Conservation (phyloP, 257 asterid species). For the Mentha longifolia region DNA sequence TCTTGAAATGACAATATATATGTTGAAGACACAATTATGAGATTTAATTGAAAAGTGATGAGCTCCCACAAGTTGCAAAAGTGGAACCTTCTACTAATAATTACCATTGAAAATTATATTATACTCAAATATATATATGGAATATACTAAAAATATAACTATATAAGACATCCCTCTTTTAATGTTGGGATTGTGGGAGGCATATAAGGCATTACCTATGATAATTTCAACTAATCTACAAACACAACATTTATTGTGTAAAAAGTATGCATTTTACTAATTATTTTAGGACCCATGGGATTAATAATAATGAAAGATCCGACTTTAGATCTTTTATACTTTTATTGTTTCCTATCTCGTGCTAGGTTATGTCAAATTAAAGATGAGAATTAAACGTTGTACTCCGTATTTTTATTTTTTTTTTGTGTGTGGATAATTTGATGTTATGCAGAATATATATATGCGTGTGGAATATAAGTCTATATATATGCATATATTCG, state of each 20-base stretch:
- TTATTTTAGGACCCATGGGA: not conserved
- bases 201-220: not conserved
- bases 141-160: not conserved
- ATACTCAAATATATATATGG: not conserved
- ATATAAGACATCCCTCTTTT: not conserved
- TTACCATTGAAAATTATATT: not conserved
- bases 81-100: constrained; percentile 35
- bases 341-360: not conserved
- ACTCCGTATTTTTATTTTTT: too few relatives aligned
- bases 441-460: not conserved
- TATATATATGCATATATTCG: too few relatives aligned
- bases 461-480: too few relatives aligned
- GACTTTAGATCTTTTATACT: not conserved
- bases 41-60: constrained; percentile 5
- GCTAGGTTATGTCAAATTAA: not conserved
- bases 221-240: constrained; percentile 23
- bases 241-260: constrained; percentile 15
- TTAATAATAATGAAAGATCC: not conserved
- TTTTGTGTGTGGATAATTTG: not conserved
- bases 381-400: too few relatives aligned
- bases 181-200: constrained; percentile 24
- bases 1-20: not conserved
- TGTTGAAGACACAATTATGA: constrained; percentile 32
- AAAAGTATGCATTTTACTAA: not conserved
- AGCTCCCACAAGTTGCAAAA: constrained; percentile 29